Evolutionary conservation across 371 early-diverging fungal genomes (phyloP), one percentile per base, ranked within the genome.

Genomic region (Lichtheimia corymbifera): DNA sequence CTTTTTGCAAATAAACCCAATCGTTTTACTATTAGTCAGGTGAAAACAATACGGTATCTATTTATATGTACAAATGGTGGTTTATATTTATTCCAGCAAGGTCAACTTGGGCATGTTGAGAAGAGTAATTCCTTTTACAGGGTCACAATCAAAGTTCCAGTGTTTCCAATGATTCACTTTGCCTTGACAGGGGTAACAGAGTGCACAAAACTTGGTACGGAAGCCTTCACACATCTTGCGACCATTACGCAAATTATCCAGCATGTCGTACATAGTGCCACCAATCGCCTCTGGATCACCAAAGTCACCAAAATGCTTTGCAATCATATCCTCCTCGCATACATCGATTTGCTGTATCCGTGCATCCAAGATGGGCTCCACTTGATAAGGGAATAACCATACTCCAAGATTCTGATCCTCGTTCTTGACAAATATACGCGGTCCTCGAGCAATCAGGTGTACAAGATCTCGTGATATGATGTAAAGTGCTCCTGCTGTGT

Each of bases 291-390:
- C 75, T 17, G 71, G 64, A 51, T 79, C 82, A 17, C 72, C 66
- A 55, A 83, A 83, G 47, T 82, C 82, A 52, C 83, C 86, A 68
- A 86, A 86, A 45, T 83, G 84, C 28, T 85, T 85, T 18, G 82
- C 86, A 68, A 85, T 81, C 78, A 85, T 71, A 30, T 83, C 83
- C 28, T 85, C 82, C 22, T 85, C 86, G 30, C 86, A 85, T 0
- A 81, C 83, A 70, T 83, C 82, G 25, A 83, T 83, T n/a, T 83
- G 84, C 42, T 85, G 86, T 50, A 85, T 85, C 15, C 86, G 76
- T 20, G 67, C 76, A 58, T 85, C 86, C 55, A 82, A 76, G 17
- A 80, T 74, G 9, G 86, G 86, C 43, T 78, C 50, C 52, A 85
- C 79, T 20, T 83, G 79, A 51, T 83, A 83, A 1, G 84, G 83